Evolutionary conservation across 129 eudicot genomes (phyloP), one percentile per base, ranked within the genome.

Genomic region (Artemisia argyi): DNA sequence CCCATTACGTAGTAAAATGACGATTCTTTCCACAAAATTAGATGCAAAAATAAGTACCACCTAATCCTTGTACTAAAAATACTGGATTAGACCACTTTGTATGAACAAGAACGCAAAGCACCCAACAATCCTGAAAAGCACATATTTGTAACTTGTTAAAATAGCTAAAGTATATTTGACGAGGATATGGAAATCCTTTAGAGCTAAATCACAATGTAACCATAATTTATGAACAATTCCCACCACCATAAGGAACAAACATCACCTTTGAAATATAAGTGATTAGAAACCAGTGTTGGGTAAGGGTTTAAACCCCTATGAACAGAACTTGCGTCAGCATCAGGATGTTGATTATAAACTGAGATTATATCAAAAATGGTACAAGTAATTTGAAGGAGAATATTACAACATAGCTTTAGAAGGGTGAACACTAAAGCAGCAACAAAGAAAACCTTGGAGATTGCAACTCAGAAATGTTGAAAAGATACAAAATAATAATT

Each of bases 51-150:
- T 82, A 71, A 85, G 59, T 65, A 90, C 72, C 72, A 11, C 91
- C 95, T 35, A 78, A 86, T 69, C 91, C 97, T 87, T 87, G 95
- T 79, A 87, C 69, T 30, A 90, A 50, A 57, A 87, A 83, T 48
- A 77, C 51, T 14, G 97, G 97, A 78, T 91, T 91, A 16, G 91
- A 83, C 97, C 97, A 91, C 79, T 88, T 87, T 64, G 92, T 91
- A 78, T 90, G 88, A 80, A 91, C 95, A 75, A 88, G 95, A 78
- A 91, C 85, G 92, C 92, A 71, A 91, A 91, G 83, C 95, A 91
- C 80, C 88, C 89, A 9, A 89, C 97, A 73, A 91, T 91, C 77
- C 92, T 88, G 83, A 22, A 76, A 79, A 68, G 22, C 16, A 51
- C 16, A 63, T 64, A 49, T 16, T 48, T 24, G 19, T 5, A 59